Conservation (phyloP, 208 protist genomes). For the Dictyostelium gargantuum region DNA sequence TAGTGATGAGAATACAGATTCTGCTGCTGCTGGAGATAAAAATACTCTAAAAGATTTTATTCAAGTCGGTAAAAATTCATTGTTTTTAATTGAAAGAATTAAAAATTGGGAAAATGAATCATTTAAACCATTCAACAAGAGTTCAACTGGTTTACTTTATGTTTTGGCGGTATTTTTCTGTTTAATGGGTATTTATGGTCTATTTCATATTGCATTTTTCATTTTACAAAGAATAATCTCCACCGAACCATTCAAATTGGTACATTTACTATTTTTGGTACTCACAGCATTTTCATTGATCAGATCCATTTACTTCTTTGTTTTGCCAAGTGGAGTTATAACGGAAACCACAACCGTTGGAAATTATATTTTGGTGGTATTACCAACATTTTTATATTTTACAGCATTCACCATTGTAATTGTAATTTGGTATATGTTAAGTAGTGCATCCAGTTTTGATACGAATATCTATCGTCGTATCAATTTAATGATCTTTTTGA, state of each 20-base stretch:
- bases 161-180: background rate
- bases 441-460: background rate
- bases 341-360: background rate
- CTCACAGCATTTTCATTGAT: background rate
- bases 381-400: constrained; percentile 59
- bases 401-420: constrained; percentile 41
- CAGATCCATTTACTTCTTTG: constrained; percentile 31
- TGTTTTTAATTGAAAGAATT: constrained; percentile 12
- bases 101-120: background rate
- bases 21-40: background rate
- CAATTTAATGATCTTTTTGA: background rate
- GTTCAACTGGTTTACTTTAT: background rate
- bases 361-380: constrained; percentile 47
- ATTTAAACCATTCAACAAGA: background rate
- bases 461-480: background rate
- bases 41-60: background rate
- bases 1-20: background rate
- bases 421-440: constrained; percentile 58
- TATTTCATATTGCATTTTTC: background rate
- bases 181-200: background rate
- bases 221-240: background rate
- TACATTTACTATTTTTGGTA: constrained; percentile 32
- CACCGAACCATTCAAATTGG: constrained; percentile 11
- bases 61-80: background rate
- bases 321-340: constrained; percentile 15